Base-by-base conservation (phyloP, 164 flowering plant genomes). In the Magnolia officinalis region DNA sequence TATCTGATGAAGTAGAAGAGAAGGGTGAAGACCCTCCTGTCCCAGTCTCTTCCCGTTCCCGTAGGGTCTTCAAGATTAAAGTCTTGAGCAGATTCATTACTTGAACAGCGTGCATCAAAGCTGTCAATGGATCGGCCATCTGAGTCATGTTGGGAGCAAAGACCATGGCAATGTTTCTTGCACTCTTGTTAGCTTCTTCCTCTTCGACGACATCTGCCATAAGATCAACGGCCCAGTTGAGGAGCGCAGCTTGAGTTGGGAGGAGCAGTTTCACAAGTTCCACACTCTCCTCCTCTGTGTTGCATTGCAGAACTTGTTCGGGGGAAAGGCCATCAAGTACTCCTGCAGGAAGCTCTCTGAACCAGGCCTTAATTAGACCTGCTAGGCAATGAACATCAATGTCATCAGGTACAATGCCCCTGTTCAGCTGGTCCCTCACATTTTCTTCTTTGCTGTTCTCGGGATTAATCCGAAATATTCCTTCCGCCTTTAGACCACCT, bases 121-220 rank as follows among this genome's bases (percentile, higher is more conserved):
- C 99, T 58, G 97, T 96, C 78, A 96, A 85, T 63, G 99, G 99
- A 89, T 96, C 99, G 67, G 99, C 88, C 99, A 96, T 92, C 93
- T 93, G 96, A 77, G 99, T 96, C 99, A 96, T 96, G 83, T 94
- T 94, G 64, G 98, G 99, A 63, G 98, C 93, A 77, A 91, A 91
- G 77, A 93, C 96, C 96, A 93, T 89, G 0, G 98, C 98, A 65
- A 96, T 90, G 70, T 96, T 94, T 79, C 98, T 88, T 0, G 98
- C 96, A 82, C 92, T 96, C 75, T 94, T 96, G 84, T 96, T 96
- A 61, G 71, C 82, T 8, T 92, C 95, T 82, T 96, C 97, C 76
- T 91, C 95, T 81, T 94, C 95, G 11, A 91, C 99, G 66, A 96
- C 95, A 81, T 96, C 99, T 50, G 97, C 93, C 97, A 94, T 96